These are phyloP conservation scores for Xylariaceae sp. DNA, from an alignment of 2,329 filamentous ascomycete genomes.

Conservation along the genomic window DNA sequence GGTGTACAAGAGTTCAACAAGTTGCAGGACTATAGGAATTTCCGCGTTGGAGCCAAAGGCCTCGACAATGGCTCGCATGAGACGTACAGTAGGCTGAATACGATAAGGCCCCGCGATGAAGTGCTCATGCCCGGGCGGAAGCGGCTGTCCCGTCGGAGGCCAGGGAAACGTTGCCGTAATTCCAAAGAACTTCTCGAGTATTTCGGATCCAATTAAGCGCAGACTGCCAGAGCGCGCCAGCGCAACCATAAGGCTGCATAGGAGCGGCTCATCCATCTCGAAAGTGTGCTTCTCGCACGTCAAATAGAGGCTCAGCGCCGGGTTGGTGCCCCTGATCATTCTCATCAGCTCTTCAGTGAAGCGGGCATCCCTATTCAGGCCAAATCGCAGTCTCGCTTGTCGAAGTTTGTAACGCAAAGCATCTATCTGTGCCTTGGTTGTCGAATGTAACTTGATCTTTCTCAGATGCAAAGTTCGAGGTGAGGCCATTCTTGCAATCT, in stretches of 20 bases:
- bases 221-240: constrained; percentile 38
- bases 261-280: constrained; percentile 35
- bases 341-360: constrained; percentile 31
- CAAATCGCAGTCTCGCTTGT: constrained; percentile 25
- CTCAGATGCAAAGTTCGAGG: constrained; percentile 37
- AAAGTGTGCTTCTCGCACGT: constrained; percentile 26
- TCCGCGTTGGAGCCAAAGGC: constrained; percentile 62
- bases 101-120: not conserved
- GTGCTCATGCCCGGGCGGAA: not conserved
- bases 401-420: constrained; percentile 18
- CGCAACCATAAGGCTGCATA: constrained; percentile 40
- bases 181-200: constrained; percentile 31
- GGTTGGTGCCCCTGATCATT: constrained; percentile 25
- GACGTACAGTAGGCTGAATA: constrained; percentile 47
- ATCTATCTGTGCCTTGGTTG: constrained; percentile 21
- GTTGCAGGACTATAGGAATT: constrained; percentile 50
- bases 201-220: constrained; percentile 28
- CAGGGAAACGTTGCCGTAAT: constrained; percentile 20
- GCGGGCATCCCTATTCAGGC: constrained; percentile 28
- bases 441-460: constrained; percentile 8
- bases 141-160: not conserved
- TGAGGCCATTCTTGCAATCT: constrained; percentile 35
- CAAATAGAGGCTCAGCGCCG: constrained; percentile 31
- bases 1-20: constrained; percentile 58
- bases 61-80: constrained; percentile 64